These are phyloP conservation scores for Hortaea werneckii DNA, from an alignment of 2,329 filamentous ascomycete species.

Conservation along the genomic window DNA sequence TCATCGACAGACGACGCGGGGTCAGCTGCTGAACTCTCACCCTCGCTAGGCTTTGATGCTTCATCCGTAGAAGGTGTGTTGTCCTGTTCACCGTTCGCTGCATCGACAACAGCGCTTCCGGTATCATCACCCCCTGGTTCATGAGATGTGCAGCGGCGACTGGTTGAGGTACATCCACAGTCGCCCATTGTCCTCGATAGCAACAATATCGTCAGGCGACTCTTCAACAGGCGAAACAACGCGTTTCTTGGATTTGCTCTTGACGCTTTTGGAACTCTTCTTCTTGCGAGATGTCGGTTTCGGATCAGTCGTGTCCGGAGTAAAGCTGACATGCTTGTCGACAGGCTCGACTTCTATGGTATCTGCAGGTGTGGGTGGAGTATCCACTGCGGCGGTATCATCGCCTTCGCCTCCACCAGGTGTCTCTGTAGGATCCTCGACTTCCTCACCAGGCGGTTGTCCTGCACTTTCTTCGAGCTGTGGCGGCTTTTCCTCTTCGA, in stretches of 20 bases:
- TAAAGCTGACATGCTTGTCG: slow-evolving; percentile 19
- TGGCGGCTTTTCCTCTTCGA: background rate
- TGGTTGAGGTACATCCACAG: background rate
- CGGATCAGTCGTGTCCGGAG: slow-evolving; percentile 19
- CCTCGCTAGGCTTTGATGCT: too few relatives aligned
- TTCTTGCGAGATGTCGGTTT: slow-evolving; percentile 17
- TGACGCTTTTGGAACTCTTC: slow-evolving; percentile 12
- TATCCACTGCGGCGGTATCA: background rate
- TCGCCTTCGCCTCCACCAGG: background rate
- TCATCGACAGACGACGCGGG: too few relatives aligned
- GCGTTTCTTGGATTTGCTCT: slow-evolving; percentile 16
- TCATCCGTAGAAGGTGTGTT: too few relatives aligned
- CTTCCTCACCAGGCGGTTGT: background rate
- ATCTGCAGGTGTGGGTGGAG: background rate
- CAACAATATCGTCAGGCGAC: slow-evolving; percentile 16
- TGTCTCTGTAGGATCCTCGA: background rate
- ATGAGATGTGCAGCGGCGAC: background rate
- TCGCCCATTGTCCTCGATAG: slow-evolving; percentile 8
- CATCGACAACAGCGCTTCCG: too few relatives aligned
- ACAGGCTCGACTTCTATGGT: slow-evolving; percentile 7
- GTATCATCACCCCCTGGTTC: background rate
- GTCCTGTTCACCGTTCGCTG: too few relatives aligned
- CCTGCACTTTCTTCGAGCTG: background rate
- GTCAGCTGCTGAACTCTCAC: too few relatives aligned
- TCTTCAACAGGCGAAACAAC: slow-evolving; percentile 4